These are phyloP conservation scores for Mortierella sp. DNA, from an alignment of 371 early-diverging fungal species.

Conservation along the genomic window DNA sequence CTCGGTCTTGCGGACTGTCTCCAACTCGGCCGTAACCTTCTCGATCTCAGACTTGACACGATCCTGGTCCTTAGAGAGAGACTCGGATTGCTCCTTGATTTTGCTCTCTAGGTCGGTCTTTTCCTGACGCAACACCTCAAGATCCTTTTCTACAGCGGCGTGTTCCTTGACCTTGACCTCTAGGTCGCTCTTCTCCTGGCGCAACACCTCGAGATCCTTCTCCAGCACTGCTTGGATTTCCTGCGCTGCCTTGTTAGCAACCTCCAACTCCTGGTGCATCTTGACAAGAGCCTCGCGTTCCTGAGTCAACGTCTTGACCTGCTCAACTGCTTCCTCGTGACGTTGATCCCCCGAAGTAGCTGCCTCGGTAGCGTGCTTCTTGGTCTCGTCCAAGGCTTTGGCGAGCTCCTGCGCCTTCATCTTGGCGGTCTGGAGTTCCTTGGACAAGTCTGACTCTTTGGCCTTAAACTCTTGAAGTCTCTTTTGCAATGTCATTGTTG, in stretches of 20 bases:
- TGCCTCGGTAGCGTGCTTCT: constrained; percentile 13
- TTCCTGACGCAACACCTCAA: constrained; percentile 25
- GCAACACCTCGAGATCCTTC: constrained; percentile 24
- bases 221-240: constrained; percentile 37
- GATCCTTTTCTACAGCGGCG: constrained; percentile 31
- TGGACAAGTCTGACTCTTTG: constrained; percentile 15
- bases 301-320: constrained; percentile 43
- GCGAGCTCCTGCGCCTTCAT: constrained; percentile 28
- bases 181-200: constrained; percentile 26
- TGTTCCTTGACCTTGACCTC: constrained; percentile 32
- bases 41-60: constrained; percentile 17
- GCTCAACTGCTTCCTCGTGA: constrained; percentile 31
- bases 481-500: constrained; percentile 13
- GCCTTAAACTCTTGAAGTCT: constrained; percentile 19
- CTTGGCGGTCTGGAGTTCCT: constrained; percentile 37
- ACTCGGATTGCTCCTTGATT: constrained; percentile 20
- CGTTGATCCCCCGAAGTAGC: constrained; percentile 25
- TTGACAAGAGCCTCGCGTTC: constrained; percentile 57
- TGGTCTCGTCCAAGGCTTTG: constrained; percentile 57
- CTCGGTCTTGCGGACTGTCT: constrained; percentile 22
- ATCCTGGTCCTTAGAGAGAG: constrained; percentile 22
- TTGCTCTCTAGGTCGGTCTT: constrained; percentile 29
- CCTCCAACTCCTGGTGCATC: constrained; percentile 22
- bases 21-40: constrained; percentile 15
- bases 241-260: constrained; percentile 15